Base-by-base conservation (phyloP, 1,139 yeast genomes). In the Zygoascus meyerae region DNA sequence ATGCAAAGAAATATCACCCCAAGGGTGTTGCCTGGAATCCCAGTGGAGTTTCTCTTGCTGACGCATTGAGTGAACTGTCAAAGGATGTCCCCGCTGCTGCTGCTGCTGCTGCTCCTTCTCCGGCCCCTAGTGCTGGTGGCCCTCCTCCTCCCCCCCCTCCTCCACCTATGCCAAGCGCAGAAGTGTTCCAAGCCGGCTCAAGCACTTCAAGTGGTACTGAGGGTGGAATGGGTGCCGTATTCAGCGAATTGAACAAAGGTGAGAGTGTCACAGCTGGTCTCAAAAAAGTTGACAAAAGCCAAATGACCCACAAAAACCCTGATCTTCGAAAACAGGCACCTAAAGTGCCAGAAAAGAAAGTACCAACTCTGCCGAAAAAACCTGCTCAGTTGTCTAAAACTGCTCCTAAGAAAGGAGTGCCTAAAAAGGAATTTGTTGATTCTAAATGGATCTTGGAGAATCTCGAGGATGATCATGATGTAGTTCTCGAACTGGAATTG, bases 231-330 rank as follows among this genome's bases (percentile, higher is more conserved):
- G 75, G 74, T 56, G 97, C 97, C 0, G 96, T 94, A 9, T 92
- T 94, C 65, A 83, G 86, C n/a, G 95, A 86, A 55, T 73, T 94
- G 53, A 90, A 83, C 69, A 76, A 82, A 68, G 99, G 99, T 48
- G 86, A 81, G 55, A 70, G 69, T 35, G 83, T 94, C 59, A 90
- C 97, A 2, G 72, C 90, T 28, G 86, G 89, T 4, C 78, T 94
- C 59, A 86, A 83, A 64, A 92, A 92, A 67, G 97, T 92, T 39
- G 97, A 89, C 57, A 86, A 81, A 68, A 83, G 95, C 15, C 86
- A 89, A 68, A 87, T 86, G 94, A 87, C 95, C 30, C 97, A 89
- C 68, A 90, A 89, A 69, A 89, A 89, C 66, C 97, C 97, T 4
- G 83, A 74, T 38, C 72, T 87, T 57, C 82, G 95, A 61, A 75